phyloP scores from a whole-genome alignment of 495 filamentous ascomycete genomes.

The Cudoniella acicularis region DNA sequence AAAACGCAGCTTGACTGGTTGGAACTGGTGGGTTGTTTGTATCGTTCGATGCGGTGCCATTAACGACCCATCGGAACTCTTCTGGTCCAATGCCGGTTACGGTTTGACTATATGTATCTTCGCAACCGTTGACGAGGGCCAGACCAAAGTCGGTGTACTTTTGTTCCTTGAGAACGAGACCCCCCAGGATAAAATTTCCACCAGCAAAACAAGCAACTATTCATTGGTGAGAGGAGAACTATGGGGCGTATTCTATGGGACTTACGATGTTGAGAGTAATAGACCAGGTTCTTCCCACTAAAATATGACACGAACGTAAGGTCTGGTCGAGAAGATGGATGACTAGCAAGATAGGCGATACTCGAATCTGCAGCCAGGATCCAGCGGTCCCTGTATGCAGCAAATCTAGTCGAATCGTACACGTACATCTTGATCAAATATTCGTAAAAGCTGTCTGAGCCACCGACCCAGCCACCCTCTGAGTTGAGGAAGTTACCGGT shows the following conservation, averaged over 20 bases:
- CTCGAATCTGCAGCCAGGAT: conserved; percentile 71
- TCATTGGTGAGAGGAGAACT: neutral
- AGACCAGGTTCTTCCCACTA: conserved; percentile 42
- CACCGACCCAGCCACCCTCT: conserved; percentile 74
- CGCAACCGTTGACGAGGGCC: conserved; percentile 67
- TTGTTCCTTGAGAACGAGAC: conserved; percentile 57
- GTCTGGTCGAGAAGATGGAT: conserved; percentile 65
- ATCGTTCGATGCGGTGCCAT: conserved; percentile 23
- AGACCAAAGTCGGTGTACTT: conserved; percentile 74
- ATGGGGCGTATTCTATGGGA: neutral
- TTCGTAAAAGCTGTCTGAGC: conserved; percentile 83
- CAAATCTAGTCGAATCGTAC: conserved; percentile 67
- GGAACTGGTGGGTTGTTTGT: conserved; percentile 41
- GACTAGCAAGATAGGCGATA: conserved; percentile 67
- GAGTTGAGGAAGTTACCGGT: conserved; percentile 66
- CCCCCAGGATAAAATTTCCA: conserved; percentile 86
- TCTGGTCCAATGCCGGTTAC: conserved; percentile 78
- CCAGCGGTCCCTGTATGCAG: conserved; percentile 68
- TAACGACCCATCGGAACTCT: conserved; percentile 60
- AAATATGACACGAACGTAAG: conserved; percentile 73
- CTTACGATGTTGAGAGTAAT: conserved; percentile 55
- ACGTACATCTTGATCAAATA: conserved; percentile 94
- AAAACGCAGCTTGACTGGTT: conserved; percentile 51
- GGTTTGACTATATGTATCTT: conserved; percentile 66
- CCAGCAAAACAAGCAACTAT: conserved; percentile 75